Percentiles rank a stretch among this genome's conserved stretches.
Conservation (phyloP, 2,329 filamentous ascomycete genomes). For the Scedosporium aurantiacum region DNA sequence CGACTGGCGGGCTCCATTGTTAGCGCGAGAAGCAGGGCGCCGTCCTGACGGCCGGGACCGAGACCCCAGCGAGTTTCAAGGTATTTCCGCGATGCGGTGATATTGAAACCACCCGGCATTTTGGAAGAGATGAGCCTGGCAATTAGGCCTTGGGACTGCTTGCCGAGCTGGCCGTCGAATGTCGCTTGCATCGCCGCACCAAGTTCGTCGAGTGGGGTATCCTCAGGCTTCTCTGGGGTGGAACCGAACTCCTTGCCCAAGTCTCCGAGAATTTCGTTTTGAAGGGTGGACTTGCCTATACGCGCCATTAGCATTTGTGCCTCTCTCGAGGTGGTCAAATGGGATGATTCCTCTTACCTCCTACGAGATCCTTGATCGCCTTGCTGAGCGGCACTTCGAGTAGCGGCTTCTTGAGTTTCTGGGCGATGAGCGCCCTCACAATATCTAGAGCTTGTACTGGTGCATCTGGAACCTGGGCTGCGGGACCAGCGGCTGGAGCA, state of each 20-base stretch:
- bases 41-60: slow-evolving; percentile 77
- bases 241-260: slow-evolving; percentile 97
- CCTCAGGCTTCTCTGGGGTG: slow-evolving; percentile 96
- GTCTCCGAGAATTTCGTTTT: slow-evolving; percentile 97
- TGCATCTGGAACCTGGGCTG: slow-evolving; percentile 72
- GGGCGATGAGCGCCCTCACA: slow-evolving; percentile 77
- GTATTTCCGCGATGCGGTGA: slow-evolving; percentile 90
- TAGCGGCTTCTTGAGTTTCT: slow-evolving; percentile 94
- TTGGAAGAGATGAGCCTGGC: slow-evolving; percentile 95
- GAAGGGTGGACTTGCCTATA: slow-evolving; percentile 89
- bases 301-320: neutral
- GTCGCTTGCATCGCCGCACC: slow-evolving; percentile 93
- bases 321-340: neutral
- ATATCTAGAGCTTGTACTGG: slow-evolving; percentile 86
- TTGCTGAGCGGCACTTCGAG: slow-evolving; percentile 85
- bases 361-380: slow-evolving; percentile 96
- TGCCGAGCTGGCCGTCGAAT: slow-evolving; percentile 97
- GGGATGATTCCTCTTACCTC: slow-evolving; percentile 53
- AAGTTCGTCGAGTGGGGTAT: slow-evolving; percentile 90
- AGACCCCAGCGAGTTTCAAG: slow-evolving; percentile 90
- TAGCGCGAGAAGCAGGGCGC: slow-evolving; percentile 74
- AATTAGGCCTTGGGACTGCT: slow-evolving; percentile 87
- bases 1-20: slow-evolving; percentile 88
- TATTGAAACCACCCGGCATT: slow-evolving; percentile 99
- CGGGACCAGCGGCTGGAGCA: slow-evolving; percentile 69